Evolutionary conservation across 2,329 filamentous ascomycete species (phyloP), one percentile per base, ranked within the genome.

Genomic region (Arthrobotrys megalospora): DNA sequence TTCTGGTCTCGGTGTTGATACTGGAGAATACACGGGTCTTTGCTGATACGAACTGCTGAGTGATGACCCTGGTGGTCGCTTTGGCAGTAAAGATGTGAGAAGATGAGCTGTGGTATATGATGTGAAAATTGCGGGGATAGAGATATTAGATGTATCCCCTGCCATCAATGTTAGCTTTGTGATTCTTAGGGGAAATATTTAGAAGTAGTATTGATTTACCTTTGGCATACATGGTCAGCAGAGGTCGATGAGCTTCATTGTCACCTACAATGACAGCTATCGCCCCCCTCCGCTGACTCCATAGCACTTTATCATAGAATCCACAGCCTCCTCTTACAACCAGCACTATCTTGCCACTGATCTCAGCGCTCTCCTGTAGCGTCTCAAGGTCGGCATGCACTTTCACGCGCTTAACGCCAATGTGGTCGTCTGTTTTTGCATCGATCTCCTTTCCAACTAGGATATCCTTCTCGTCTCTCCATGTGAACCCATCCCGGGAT

Each of bases 211-310:
- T 71, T 34, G 47, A 53, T 79, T 38, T 80, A 82, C 81, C 81
- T 65, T 93, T 90, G n/a, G 96, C 96, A 84, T 97, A 98, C 96
- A 99, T 99, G 81, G 96, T 96, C 63, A 98, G 93, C 79, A 99
- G 86, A 41, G 92, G 92, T 3, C 94, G 94, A 52, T 95, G 95
- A 79, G 93, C 92, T 73, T 93, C 91, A 84, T 97, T 92, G 84
- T 99, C 96, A 28, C 96, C 96, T 2, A 99, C 94, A 80, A 99
- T 96, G 77, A 99, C 87, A 41, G 93, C 96, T 76, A 94, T 88
- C 19, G 92, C 96, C 24, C 96, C 96, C 82, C 96, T 90, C 79
- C 94, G 89, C 84, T 99, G 96, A 11, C 92, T 93, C 96, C 96
- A 99, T 86, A 96, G 95, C 80, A 96, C 93, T 85, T 99, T 99